Conservation (phyloP, 2,329 filamentous ascomycete species). For the Penicillium polonicum region DNA sequence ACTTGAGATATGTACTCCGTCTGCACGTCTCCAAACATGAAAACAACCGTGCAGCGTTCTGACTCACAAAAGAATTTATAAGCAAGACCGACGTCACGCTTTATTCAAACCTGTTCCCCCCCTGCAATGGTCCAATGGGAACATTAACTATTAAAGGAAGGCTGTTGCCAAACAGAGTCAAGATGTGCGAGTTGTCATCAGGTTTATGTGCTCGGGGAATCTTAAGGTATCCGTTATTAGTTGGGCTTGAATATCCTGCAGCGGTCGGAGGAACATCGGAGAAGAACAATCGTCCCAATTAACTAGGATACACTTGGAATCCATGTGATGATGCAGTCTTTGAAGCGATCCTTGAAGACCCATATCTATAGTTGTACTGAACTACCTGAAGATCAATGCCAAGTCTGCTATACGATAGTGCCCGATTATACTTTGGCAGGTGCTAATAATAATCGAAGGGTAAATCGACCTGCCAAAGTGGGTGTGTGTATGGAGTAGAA, state of each 20-base stretch:
- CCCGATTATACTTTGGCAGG: neutral
- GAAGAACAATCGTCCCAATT: neutral
- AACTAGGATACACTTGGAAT: neutral
- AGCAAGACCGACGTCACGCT: neutral
- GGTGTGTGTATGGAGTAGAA: neutral
- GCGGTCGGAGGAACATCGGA: neutral
- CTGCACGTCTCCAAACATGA: neutral
- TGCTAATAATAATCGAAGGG: neutral
- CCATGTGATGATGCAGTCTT: neutral
- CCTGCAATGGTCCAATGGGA: neutral
- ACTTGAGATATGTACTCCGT: neutral
- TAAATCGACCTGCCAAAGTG: neutral
- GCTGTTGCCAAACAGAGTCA: constrained; percentile 9
- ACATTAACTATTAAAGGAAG: neutral
- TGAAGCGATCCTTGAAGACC: neutral
- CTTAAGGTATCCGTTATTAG: neutral
- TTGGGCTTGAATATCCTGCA: neutral
- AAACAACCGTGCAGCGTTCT: neutral
- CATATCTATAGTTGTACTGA: too few species aligned
- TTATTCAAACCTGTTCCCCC: neutral
- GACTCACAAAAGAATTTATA: neutral
- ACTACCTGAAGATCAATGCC: constrained; percentile 1
- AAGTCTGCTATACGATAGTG: neutral
- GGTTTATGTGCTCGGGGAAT: neutral
- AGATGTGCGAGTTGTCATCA: constrained; percentile 6